phyloP scores from a whole-genome alignment of 345 rosid genomes.

The Rhodamnia rubescens region DNA sequence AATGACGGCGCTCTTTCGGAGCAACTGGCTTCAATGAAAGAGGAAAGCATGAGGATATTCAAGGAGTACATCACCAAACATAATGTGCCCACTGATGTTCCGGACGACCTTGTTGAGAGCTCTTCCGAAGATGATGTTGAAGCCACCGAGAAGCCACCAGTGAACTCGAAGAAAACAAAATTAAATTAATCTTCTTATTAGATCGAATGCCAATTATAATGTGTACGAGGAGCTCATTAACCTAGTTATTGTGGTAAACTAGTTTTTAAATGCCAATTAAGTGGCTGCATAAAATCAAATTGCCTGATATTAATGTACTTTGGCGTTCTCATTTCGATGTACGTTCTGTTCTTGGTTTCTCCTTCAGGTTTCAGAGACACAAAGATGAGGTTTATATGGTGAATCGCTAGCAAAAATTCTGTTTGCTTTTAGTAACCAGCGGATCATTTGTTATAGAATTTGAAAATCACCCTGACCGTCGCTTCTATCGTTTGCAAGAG shows the following conservation, averaged over 20 bases:
- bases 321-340: neutral
- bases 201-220: neutral
- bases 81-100: conserved; percentile 68
- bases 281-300: neutral
- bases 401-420: neutral
- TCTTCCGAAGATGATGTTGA: conserved; percentile 50
- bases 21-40: conserved; percentile 69
- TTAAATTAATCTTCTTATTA: conserved; percentile 15
- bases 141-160: conserved; percentile 22
- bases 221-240: neutral
- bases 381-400: neutral
- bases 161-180: conserved; percentile 59
- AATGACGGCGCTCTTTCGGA: conserved; percentile 28
- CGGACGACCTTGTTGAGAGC: conserved; percentile 47
- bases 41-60: conserved; percentile 57
- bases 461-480: neutral
- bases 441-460: neutral
- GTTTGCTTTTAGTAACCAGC: neutral
- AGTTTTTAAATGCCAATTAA: neutral
- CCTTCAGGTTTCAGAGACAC: neutral
- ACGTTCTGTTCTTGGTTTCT: neutral
- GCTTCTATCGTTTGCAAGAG: neutral
- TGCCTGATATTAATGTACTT: neutral
- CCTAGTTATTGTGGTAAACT: neutral
- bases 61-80: conserved; percentile 82